phyloP scores from a whole-genome alignment of 2,329 filamentous ascomycete genomes.

The Colletotrichum australisinense region DNA sequence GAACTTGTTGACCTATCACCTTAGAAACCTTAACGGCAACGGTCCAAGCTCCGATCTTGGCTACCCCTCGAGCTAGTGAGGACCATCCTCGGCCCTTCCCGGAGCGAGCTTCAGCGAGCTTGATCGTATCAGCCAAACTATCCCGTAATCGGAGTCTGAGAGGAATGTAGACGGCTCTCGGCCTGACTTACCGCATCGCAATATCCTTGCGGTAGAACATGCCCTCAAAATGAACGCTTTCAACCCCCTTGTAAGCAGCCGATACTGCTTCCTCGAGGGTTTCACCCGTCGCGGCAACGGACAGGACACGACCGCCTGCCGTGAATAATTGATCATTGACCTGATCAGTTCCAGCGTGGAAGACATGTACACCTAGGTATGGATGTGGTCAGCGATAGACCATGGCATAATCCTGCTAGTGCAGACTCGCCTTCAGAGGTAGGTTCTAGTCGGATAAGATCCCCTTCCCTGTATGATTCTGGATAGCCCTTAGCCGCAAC shows the following conservation, averaged over 20 bases:
- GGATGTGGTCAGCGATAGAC: background rate
- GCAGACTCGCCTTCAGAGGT: slow-evolving; percentile 40
- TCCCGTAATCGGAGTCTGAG: background rate
- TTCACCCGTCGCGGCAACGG: slow-evolving; percentile 80
- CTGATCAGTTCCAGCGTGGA: slow-evolving; percentile 90
- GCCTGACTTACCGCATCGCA: slow-evolving; percentile 55
- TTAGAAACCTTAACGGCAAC: background rate
- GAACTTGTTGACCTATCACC: background rate
- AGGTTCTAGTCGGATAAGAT: slow-evolving; percentile 60
- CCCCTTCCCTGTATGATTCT: slow-evolving; percentile 83
- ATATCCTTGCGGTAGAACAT: slow-evolving; percentile 97
- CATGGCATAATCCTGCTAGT: no score
- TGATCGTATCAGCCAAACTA: background rate
- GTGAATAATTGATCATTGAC: slow-evolving; percentile 75
- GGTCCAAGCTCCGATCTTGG: background rate
- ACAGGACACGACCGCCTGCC: slow-evolving; percentile 91
- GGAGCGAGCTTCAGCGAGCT: background rate
- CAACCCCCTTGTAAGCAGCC: slow-evolving; percentile 87
- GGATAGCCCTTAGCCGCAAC: slow-evolving; percentile 94
- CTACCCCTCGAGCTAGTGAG: background rate
- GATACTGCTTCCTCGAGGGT: slow-evolving; percentile 85
- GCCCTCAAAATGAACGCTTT: slow-evolving; percentile 82
- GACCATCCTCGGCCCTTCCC: background rate
- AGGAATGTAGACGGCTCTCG: background rate
- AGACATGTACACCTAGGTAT: slow-evolving; percentile 71